These are phyloP conservation scores for Hypoxylon fragiforme DNA, from an alignment of 495 filamentous ascomycete species.

Conservation along the genomic window DNA sequence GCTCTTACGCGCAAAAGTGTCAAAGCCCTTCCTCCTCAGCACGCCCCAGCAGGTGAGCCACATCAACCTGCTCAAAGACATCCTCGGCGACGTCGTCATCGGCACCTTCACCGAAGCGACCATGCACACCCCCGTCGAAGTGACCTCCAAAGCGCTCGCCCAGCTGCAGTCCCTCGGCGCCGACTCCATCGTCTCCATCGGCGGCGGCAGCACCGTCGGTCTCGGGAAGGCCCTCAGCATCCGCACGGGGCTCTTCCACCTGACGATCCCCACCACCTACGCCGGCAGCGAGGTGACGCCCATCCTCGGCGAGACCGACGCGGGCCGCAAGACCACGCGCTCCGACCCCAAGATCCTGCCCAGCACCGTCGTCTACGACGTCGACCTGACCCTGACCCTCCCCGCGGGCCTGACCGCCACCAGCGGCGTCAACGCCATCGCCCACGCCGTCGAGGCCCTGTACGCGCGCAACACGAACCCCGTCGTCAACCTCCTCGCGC, in stretches of 20 bases:
- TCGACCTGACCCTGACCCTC: constrained; percentile 68
- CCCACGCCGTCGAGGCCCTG: constrained; percentile 69
- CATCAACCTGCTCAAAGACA: constrained; percentile 51
- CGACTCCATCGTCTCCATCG: constrained; percentile 60
- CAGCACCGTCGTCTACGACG: constrained; percentile 69
- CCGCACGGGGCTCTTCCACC: constrained; percentile 63
- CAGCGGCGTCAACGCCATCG: constrained; percentile 71
- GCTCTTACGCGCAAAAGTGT: constrained; percentile 56
- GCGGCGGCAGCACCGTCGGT: constrained; percentile 68
- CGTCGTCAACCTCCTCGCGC: constrained; percentile 59
- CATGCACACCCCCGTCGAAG: constrained; percentile 68
- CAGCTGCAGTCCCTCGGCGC: constrained; percentile 41
- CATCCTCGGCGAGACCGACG: constrained; percentile 67
- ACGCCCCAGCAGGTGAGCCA: constrained; percentile 60
- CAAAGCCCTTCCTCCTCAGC: constrained; percentile 61
- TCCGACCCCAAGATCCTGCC: constrained; percentile 67
- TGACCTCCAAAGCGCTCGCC: constrained; percentile 63
- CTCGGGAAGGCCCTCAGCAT: constrained; percentile 70
- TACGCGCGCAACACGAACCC: constrained; percentile 67
- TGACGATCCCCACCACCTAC: constrained; percentile 72
- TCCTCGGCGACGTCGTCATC: constrained; percentile 55
- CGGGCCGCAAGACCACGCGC: constrained; percentile 66
- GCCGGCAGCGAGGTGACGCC: constrained; percentile 72
- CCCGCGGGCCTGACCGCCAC: constrained; percentile 62
- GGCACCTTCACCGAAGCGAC: constrained; percentile 66